phyloP scores from a whole-genome alignment of 2,329 filamentous ascomycete genomes.

The Mycogone perniciosa region DNA sequence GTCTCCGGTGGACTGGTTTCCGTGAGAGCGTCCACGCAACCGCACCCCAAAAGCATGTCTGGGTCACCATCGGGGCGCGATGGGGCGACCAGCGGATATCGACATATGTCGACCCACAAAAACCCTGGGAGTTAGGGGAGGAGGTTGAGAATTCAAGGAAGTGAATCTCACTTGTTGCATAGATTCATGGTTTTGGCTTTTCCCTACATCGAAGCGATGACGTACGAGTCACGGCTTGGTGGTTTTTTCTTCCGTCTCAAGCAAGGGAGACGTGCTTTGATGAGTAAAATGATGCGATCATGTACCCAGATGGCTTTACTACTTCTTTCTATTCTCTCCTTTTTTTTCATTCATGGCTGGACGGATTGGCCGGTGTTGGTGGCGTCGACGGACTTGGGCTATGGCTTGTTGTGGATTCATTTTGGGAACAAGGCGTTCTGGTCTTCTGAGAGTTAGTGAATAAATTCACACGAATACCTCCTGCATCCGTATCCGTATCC shows the following conservation, averaged over 20 bases:
- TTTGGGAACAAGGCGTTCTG: background rate
- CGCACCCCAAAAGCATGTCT: slow-evolving; percentile 56
- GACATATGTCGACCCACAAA: slow-evolving; percentile 49
- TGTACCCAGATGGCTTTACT: background rate
- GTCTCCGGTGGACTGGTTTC: slow-evolving; percentile 53
- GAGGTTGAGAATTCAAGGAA: slow-evolving; percentile 40
- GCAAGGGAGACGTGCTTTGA: background rate
- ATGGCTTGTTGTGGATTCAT: slow-evolving; percentile 1
- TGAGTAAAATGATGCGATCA: background rate
- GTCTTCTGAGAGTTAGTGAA: background rate
- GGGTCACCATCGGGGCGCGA: slow-evolving; percentile 61
- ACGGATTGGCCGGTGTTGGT: slow-evolving; percentile 12
- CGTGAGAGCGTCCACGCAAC: slow-evolving; percentile 48
- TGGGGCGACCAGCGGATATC: slow-evolving; percentile 52
- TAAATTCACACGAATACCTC: too few relatives aligned
- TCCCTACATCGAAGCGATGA: background rate
- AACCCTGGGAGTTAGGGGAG: slow-evolving; percentile 46
- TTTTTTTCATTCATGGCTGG: slow-evolving; percentile 9
- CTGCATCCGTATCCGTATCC: too few relatives aligned
- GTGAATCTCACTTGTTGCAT: slow-evolving; percentile 14
- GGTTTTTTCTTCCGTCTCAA: background rate
- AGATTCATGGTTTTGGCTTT: background rate
- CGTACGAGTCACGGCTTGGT: background rate
- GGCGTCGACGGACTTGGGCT: slow-evolving; percentile 12
- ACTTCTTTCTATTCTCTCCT: slow-evolving; percentile 16